phyloP scores from a whole-genome alignment of 768 basidiomycete species.

The Rhizopogon rudus region DNA sequence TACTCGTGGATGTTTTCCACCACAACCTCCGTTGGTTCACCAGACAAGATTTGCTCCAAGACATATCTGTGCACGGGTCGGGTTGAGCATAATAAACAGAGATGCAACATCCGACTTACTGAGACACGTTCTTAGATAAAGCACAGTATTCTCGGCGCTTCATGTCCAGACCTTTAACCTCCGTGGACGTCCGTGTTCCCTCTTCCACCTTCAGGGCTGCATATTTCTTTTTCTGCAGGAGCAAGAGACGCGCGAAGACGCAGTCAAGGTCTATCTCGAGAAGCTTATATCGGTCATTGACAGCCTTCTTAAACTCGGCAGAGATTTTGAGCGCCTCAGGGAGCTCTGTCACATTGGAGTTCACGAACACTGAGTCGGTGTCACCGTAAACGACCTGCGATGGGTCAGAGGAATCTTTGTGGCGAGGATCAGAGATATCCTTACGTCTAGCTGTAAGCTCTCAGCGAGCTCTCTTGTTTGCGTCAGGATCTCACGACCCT shows the following conservation, averaged over 20 bases:
- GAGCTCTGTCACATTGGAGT: constrained; percentile 88
- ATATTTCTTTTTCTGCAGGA: constrained; percentile 99
- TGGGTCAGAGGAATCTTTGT: background rate
- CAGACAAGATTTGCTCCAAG: constrained; percentile 85
- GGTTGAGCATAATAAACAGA: background rate
- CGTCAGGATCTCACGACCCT: constrained; percentile 95
- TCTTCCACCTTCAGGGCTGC: constrained; percentile 95
- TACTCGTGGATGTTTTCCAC: constrained; percentile 94
- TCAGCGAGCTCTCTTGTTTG: constrained; percentile 92
- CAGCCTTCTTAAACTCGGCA: constrained; percentile 87
- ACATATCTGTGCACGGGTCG: constrained; percentile 59
- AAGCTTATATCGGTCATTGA: constrained; percentile 92
- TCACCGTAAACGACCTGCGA: constrained; percentile 95
- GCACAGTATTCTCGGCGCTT: constrained; percentile 94
- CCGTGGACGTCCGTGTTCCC: constrained; percentile 67
- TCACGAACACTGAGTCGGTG: constrained; percentile 98
- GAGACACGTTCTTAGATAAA: constrained; percentile 88
- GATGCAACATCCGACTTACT: constrained; percentile 46
- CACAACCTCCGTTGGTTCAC: constrained; percentile 84
- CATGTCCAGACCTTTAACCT: constrained; percentile 98
- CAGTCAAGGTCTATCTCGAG: constrained; percentile 97
- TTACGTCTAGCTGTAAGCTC: constrained; percentile 80
- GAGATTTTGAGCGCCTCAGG: constrained; percentile 90
- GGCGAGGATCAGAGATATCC: constrained; percentile 16
- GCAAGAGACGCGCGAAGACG: constrained; percentile 85